phyloP scores from a whole-genome alignment of 108 stramenopile species.

The Bacterosira constricta region DNA sequence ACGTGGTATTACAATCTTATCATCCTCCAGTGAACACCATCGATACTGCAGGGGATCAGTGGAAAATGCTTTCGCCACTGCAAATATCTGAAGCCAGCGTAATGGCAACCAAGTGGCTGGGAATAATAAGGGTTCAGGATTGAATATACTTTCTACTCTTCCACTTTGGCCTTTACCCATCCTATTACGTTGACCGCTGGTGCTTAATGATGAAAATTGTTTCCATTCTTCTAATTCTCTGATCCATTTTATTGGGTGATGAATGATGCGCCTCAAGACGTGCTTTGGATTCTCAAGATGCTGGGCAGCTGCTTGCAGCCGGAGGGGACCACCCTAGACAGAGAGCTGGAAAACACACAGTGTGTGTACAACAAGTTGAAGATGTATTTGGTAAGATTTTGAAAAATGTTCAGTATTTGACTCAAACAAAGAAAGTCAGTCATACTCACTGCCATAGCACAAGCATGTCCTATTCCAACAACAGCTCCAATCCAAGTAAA shows the following conservation, averaged over 20 bases:
- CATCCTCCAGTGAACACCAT: conserved; percentile 37
- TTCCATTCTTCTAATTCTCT: conserved; percentile 62
- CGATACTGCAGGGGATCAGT: conserved; percentile 45
- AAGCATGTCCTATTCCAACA: conserved; percentile 58
- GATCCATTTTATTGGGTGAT: conserved; percentile 56
- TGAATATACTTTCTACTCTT: conserved; percentile 30
- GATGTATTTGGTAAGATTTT: no score
- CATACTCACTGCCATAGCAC: conserved; percentile 41
- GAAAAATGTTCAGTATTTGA: neutral
- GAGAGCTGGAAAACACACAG: conserved; percentile 22
- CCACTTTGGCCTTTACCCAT: neutral
- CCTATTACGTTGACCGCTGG: neutral
- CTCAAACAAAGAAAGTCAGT: neutral
- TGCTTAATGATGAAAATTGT: conserved; percentile 28
- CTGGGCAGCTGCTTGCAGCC: conserved; percentile 52
- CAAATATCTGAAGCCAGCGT: conserved; percentile 48
- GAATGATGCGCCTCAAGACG: conserved; percentile 31
- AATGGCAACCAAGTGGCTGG: conserved; percentile 76
- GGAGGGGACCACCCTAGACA: conserved; percentile 61
- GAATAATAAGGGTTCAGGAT: conserved; percentile 65
- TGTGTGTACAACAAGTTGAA: neutral
- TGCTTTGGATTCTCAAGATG: conserved; percentile 34
- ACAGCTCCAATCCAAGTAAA: conserved; percentile 67
- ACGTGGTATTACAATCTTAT: conserved; percentile 22
- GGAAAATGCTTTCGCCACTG: conserved; percentile 49